A percentile compares a stretch with the other conserved stretches of the same genome.
Conservation (phyloP, 1,284 basidiomycete species). For the Moesziomyces parantarcticus region DNA sequence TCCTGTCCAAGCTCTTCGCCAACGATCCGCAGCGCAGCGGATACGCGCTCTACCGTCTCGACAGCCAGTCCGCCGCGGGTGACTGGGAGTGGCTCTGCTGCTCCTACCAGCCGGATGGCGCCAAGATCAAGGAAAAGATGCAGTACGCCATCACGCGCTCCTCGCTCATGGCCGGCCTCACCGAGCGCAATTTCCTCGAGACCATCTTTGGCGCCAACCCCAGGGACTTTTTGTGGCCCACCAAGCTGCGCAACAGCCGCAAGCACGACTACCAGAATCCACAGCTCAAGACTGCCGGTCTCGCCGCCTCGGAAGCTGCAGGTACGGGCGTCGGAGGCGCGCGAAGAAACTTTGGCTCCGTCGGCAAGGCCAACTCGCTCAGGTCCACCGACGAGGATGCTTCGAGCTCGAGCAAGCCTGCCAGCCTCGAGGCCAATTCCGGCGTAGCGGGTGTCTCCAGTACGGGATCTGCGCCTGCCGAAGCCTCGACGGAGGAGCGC, state of each 20-base stretch:
- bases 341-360: conserved; percentile 54
- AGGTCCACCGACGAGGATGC: conserved; percentile 6
- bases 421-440: conserved; percentile 16
- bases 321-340: conserved; percentile 57
- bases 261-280: conserved; percentile 66
- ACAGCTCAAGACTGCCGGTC: conserved; percentile 49
- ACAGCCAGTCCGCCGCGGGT: conserved; percentile 55
- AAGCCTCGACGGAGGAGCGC: conserved; percentile 2
- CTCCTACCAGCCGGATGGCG: conserved; percentile 59
- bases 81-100: conserved; percentile 61
- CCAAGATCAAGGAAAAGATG: conserved; percentile 64
- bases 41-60: conserved; percentile 58
- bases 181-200: conserved; percentile 60
- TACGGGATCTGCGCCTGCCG: neutral
- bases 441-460: conserved; percentile 19
- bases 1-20: conserved; percentile 49
- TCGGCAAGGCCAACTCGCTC: conserved; percentile 30
- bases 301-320: conserved; percentile 54
- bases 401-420: neutral
- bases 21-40: conserved; percentile 54
- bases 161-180: conserved; percentile 50
- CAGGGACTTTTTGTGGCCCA: conserved; percentile 55
- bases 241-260: conserved; percentile 55
- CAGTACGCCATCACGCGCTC: conserved; percentile 56
- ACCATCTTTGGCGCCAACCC: conserved; percentile 55